phyloP scores from a whole-genome alignment of 768 basidiomycete species.

The Galerina marginata region DNA sequence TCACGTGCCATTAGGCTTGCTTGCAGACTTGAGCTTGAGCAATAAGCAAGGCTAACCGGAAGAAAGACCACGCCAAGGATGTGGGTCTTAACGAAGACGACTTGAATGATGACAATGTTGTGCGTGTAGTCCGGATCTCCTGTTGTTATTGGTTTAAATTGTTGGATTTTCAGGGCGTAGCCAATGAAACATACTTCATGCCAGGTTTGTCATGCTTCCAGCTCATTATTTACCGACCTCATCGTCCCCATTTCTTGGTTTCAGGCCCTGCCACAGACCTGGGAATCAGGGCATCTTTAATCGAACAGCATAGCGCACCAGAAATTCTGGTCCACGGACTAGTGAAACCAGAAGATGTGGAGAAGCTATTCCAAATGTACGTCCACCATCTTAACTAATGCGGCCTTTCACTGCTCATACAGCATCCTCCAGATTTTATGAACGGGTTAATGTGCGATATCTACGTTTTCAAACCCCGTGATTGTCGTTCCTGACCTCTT shows the following conservation, averaged over 20 bases:
- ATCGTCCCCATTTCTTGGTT: constrained; percentile 1
- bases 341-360: constrained; percentile 78
- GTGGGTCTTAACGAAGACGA: constrained; percentile 45
- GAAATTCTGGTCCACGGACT: constrained; percentile 84
- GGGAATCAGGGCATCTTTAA: constrained; percentile 68
- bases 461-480: background rate
- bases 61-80: constrained; percentile 42
- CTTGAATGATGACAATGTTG: constrained; percentile 68
- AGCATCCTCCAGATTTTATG: constrained; percentile 60
- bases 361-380: constrained; percentile 84
- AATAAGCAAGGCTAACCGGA: constrained; percentile 51
- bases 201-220: constrained; percentile 54
- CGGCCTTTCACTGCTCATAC: background rate
- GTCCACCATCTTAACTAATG: constrained; percentile 31
- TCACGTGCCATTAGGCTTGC: constrained; percentile 75
- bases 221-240: background rate
- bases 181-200: constrained; percentile 80
- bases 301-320: constrained; percentile 80
- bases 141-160: constrained; percentile 11
- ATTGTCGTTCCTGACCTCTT: constrained; percentile 13
- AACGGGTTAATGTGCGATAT: constrained; percentile 65
- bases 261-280: constrained; percentile 77
- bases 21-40: constrained; percentile 73
- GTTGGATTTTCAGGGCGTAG: constrained; percentile 62
- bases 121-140: constrained; percentile 35